phyloP scores from a whole-genome alignment of 129 eudicot species.

The Apium graveolens region DNA sequence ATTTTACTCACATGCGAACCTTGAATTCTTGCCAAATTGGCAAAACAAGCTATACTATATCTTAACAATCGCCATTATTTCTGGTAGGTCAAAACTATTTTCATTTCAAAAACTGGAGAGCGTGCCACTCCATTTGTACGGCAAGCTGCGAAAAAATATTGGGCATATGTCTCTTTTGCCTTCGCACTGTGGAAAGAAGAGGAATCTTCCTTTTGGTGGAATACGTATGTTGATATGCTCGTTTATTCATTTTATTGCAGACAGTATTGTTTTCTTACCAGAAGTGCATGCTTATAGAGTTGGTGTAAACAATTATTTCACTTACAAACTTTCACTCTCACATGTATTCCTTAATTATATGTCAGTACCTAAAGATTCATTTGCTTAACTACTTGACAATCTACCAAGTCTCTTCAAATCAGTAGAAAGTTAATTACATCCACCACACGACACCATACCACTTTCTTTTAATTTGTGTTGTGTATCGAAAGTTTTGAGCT shows the following conservation, averaged over 20 bases:
- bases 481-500: not conserved
- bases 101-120: conserved; percentile 84
- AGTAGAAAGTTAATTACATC: not conserved
- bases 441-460: not conserved
- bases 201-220: conserved; percentile 82
- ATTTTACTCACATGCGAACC: not conserved
- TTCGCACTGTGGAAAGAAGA: conserved; percentile 73
- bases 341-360: not conserved
- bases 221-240: conserved; percentile 40
- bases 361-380: not conserved
- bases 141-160: conserved; percentile 57
- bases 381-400: not conserved
- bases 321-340: not conserved
- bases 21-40: not conserved
- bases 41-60: not conserved
- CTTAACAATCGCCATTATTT: conserved; percentile 3
- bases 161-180: conserved; percentile 74
- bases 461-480: not conserved
- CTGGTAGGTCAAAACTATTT: conserved; percentile 71
- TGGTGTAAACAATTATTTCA: not conserved
- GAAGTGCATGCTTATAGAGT: not conserved
- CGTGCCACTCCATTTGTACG: conserved; percentile 93
- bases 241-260: not conserved
- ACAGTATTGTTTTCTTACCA: not conserved
- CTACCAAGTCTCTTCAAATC: not conserved